These are phyloP conservation scores for Triglochin maritima DNA, from an alignment of 106 monocot genomes.

Conservation along the genomic window DNA sequence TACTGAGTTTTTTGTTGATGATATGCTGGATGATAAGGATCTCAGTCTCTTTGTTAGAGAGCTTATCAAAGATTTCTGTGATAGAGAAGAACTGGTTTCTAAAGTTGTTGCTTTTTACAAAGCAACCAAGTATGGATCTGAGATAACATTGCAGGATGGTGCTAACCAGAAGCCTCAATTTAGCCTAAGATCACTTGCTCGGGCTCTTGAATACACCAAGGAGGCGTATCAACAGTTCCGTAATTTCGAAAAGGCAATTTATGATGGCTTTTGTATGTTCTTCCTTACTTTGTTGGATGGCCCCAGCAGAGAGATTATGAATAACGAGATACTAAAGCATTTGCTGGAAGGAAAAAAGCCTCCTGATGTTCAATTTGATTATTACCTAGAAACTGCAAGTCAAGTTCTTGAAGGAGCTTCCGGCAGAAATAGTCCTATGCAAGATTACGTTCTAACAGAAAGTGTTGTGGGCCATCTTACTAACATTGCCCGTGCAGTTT, in stretches of 20 bases:
- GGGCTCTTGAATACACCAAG: conserved; percentile 67
- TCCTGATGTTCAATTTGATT: conserved; percentile 36
- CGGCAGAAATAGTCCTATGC: conserved; percentile 8
- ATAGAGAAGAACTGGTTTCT: conserved; percentile 11
- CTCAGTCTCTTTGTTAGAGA: conserved; percentile 61
- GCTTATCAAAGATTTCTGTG: conserved; percentile 33
- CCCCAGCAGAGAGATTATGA: conserved; percentile 65
- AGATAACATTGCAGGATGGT: conserved; percentile 80
- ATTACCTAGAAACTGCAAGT: conserved; percentile 28
- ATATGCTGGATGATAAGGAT: conserved; percentile 86
- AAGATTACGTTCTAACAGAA: conserved; percentile 56
- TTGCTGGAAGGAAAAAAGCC: conserved; percentile 35
- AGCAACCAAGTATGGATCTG: conserved; percentile 59
- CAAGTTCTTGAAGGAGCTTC: conserved; percentile 2
- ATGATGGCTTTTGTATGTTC: conserved; percentile 97
- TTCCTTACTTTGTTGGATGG: conserved; percentile 78
- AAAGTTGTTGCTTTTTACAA: conserved; percentile 72
- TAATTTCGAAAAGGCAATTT: conserved; percentile 47
- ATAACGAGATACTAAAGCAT: conserved; percentile 33
- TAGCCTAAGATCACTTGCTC: conserved; percentile 92
- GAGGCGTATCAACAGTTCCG: conserved; percentile 49
- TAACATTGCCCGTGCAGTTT: conserved; percentile 86
- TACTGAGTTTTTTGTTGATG: conserved; percentile 92
- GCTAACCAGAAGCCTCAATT: conserved; percentile 95
- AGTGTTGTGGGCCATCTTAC: conserved; percentile 70